A percentile compares a stretch with the other conserved stretches of the same genome.
phyloP scores from a whole-genome alignment of 1,284 basidiomycete genomes.

The Sporisorium iseilematis-ciliati region DNA sequence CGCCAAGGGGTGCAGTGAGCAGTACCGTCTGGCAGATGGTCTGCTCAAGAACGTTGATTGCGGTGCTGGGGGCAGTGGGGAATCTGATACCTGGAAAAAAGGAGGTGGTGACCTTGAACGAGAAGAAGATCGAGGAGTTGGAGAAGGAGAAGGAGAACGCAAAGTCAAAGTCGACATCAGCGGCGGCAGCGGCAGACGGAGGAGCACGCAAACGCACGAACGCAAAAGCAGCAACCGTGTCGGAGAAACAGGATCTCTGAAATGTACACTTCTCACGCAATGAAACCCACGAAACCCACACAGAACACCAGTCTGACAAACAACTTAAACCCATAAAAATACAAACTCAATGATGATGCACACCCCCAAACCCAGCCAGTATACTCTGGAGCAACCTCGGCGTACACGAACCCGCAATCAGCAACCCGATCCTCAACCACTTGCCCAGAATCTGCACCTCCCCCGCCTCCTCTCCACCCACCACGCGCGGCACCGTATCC shows the following conservation, averaged over 20 bases:
- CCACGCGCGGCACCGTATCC: constrained; percentile 12
- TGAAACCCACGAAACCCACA: neutral
- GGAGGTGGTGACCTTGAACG: constrained; percentile 25
- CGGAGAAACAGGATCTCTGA: constrained; percentile 35
- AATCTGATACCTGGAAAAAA: constrained; percentile 30
- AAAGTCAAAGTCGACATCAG: neutral
- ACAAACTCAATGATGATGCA: constrained; percentile 42
- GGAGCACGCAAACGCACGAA: constrained; percentile 29
- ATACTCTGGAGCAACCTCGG: constrained; percentile 33
- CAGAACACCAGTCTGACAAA: neutral
- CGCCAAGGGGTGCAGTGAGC: constrained; percentile 54
- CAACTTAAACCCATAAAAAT: constrained; percentile 20
- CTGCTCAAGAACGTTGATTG: constrained; percentile 35
- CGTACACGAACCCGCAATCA: constrained; percentile 37
- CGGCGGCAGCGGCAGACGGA: neutral
- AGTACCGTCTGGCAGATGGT: constrained; percentile 54
- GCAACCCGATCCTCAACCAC: constrained; percentile 26
- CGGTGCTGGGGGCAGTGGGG: constrained; percentile 11
- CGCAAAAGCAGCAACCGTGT: constrained; percentile 7
- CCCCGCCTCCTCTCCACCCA: neutral
- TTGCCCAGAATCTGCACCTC: constrained; percentile 44
- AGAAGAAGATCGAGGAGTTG: constrained; percentile 19
- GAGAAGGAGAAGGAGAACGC: constrained; percentile 7
- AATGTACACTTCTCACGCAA: neutral
- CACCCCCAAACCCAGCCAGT: constrained; percentile 15